Base-by-base conservation (phyloP, 1,139 yeast species). In the Debaryomyces robertsiae region DNA sequence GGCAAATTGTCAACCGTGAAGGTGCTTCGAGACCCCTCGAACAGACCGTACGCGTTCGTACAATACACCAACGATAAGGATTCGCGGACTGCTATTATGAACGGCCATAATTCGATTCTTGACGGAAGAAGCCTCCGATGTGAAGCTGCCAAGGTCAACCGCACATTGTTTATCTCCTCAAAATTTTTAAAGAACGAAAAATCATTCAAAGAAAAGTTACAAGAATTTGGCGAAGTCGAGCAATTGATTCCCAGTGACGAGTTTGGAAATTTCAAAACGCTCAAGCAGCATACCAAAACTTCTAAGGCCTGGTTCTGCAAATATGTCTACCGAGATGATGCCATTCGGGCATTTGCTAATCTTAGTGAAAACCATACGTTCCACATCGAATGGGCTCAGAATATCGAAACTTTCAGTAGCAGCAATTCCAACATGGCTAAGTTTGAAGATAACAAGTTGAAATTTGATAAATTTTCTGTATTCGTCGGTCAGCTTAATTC, bases 11-110 rank as follows among this genome's bases (percentile, higher is more conserved):
- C 81, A 6, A 68, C 84, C 14, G 95, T 88, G n/a, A 90, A 91
- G 55, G 96, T 90, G 3, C 74, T 90, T 46, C 73, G 96, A 40
- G 97, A 91, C 64, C 79, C 84, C 14, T 70, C 80, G 24, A 85
- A 86, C 58, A 75, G 96, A 31, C 98, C 98, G 0, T 91, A 91
- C 60, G 96, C 97, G 0, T 91, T 91, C 72, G 96, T 90, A 32
- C 97, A 91, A 62, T 89, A 85, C 58, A 69, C 80, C 10, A 80
- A 69, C 41, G 95, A 85, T 46, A 68, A 66, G 5, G 94, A 86
- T 48, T 91, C 95, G 7, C 72, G 74, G 42, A 58, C 49, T 3
- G 98, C 97, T 1, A 75, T 90, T 40, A 63, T 61, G 30, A 69
- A 73, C 41, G 95, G 89, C 7, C 93, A 87, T 51, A 82, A 84